Evolutionary conservation across 1,139 yeast species (phyloP).

Genomic region (Pichia sp.): DNA sequence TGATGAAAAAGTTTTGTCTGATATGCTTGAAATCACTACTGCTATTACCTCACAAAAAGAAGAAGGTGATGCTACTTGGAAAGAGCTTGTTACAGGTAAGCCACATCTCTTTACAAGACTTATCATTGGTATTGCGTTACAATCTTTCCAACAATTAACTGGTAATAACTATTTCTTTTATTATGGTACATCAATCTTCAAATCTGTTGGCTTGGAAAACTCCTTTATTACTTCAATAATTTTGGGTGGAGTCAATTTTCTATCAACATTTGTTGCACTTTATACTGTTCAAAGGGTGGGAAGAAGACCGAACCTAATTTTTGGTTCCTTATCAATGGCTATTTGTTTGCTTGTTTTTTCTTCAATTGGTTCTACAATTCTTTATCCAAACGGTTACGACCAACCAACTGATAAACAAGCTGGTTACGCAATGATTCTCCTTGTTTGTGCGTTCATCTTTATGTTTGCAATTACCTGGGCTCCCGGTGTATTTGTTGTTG

Average conservation of each 20-base stretch:
- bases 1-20: conserved; percentile 50
- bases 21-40: conserved; percentile 52
- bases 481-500: conserved; percentile 71
- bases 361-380: conserved; percentile 55
- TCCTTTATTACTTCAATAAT: conserved; percentile 71
- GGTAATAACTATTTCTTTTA: conserved; percentile 80
- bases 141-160: conserved; percentile 68
- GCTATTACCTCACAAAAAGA: conserved; percentile 54
- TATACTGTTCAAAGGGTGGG: conserved; percentile 62
- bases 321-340: conserved; percentile 58
- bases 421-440: conserved; percentile 67
- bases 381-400: conserved; percentile 48
- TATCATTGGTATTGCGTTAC: conserved; percentile 55
- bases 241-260: conserved; percentile 71
- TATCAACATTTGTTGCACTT: conserved; percentile 62
- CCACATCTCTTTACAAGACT: conserved; percentile 61
- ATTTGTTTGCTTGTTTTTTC: conserved; percentile 59
- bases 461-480: conserved; percentile 87
- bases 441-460: conserved; percentile 71
- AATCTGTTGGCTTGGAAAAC: conserved; percentile 65
- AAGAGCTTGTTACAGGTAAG: conserved; percentile 54
- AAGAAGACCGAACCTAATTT: conserved; percentile 55
- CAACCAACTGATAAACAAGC: conserved; percentile 36
- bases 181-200: conserved; percentile 70
- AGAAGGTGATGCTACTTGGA: conserved; percentile 63